Percentiles rank a stretch among this genome's conserved stretches.
Evolutionary conservation across 2,329 filamentous ascomycete species (phyloP).

Genomic region (Cadophora luteo-olivacea): DNA sequence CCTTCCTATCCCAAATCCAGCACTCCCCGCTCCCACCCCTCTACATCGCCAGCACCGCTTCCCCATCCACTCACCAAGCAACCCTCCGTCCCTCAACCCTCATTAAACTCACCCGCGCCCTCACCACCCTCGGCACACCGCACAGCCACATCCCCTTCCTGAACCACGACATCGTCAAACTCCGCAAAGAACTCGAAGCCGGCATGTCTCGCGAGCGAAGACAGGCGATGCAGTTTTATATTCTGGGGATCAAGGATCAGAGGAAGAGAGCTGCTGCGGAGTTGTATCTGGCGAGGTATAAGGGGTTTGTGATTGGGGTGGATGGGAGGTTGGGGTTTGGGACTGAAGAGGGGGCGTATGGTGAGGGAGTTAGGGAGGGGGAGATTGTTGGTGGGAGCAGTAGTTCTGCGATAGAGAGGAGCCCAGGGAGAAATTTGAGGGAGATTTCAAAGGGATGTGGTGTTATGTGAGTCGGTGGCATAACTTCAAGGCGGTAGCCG

Average conservation of each 20-base stretch:
- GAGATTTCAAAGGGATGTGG: background rate
- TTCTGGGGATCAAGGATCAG: slow-evolving; percentile 18
- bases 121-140: slow-evolving; percentile 17
- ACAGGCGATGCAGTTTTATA: slow-evolving; percentile 25
- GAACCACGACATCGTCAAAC: slow-evolving; percentile 13
- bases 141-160: slow-evolving; percentile 14
- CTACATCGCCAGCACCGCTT: background rate
- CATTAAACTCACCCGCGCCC: background rate
- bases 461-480: slow-evolving; percentile 11
- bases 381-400: background rate
- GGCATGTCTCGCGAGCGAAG: slow-evolving; percentile 30
- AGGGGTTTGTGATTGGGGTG: slow-evolving; percentile 24
- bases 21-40: slow-evolving; percentile 11
- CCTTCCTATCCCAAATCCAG: slow-evolving; percentile 12
- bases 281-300: slow-evolving; percentile 29
- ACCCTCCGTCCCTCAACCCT: slow-evolving; percentile 1
- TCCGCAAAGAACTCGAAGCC: slow-evolving; percentile 24
- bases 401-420: background rate
- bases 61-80: background rate
- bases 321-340: slow-evolving; percentile 30
- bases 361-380: background rate
- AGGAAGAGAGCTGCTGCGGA: slow-evolving; percentile 26
- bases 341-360: slow-evolving; percentile 6
- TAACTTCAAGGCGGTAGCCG: too few relatives aligned
- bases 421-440: background rate